Evolutionary conservation across 225 moss, liverwort and hornwort species (phyloP).

Genomic region (Anthoceros angustus): DNA sequence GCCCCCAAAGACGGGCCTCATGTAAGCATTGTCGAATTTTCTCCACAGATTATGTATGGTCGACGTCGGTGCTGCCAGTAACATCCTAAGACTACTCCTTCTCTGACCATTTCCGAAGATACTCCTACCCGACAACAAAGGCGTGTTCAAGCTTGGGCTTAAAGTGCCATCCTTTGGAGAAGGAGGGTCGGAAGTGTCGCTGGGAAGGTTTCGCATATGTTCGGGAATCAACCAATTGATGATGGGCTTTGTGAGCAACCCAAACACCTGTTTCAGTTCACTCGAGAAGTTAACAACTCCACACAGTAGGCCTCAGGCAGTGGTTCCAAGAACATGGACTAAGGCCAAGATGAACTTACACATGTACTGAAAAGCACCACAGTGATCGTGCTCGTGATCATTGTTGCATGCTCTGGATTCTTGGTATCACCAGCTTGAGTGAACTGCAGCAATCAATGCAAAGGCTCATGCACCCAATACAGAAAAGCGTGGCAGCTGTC

Average conservation of each 20-base stretch:
- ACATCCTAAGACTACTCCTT: constrained; percentile 26
- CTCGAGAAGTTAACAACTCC: neutral
- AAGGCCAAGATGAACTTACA: constrained; percentile 11
- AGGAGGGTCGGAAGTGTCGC: constrained; percentile 22
- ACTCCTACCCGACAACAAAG: constrained; percentile 11
- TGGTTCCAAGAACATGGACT: neutral
- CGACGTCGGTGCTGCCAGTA: constrained; percentile 61
- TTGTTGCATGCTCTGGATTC: constrained; percentile 48
- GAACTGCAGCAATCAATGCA: constrained; percentile 29
- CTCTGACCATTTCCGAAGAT: constrained; percentile 6
- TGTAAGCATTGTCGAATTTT: constrained; percentile 58
- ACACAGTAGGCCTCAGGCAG: neutral
- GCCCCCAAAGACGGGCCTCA: constrained; percentile 90
- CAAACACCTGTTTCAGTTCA: constrained; percentile 42
- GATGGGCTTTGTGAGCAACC: constrained; percentile 47
- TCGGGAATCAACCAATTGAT: constrained; percentile 57
- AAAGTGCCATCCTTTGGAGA: constrained; percentile 39
- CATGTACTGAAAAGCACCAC: constrained; percentile 64
- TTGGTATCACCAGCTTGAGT: constrained; percentile 39
- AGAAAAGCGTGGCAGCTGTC: too few relatives aligned
- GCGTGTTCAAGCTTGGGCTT: constrained; percentile 18
- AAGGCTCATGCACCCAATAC: too few relatives aligned
- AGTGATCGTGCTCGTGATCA: constrained; percentile 68
- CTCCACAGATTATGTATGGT: constrained; percentile 66
- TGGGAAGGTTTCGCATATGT: constrained; percentile 5